phyloP scores from a whole-genome alignment of 768 basidiomycete genomes.

The Mycena vitilis region DNA sequence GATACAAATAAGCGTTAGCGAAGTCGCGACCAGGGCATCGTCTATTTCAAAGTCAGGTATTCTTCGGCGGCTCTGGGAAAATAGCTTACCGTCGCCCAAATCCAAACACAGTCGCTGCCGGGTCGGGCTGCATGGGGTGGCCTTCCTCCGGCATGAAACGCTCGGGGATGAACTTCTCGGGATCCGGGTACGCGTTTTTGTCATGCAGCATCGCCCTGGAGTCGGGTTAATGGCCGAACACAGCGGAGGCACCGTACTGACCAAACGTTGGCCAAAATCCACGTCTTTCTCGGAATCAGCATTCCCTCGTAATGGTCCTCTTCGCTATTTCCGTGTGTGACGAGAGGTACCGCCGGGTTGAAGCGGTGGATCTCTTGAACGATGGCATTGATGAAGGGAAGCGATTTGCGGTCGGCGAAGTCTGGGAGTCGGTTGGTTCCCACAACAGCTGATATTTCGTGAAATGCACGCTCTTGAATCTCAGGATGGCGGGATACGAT shows the following conservation, averaged over 20 bases:
- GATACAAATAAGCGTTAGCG: constrained; percentile 3
- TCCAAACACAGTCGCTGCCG: constrained; percentile 14
- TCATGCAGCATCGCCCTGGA: constrained; percentile 30
- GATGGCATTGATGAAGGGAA: constrained; percentile 43
- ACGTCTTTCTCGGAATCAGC: constrained; percentile 27
- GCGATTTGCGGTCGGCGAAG: constrained; percentile 37
- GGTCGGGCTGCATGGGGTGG: constrained; percentile 5
- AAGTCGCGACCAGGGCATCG: constrained; percentile 23
- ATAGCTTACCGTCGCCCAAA: constrained; percentile 15
- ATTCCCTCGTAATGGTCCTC: constrained; percentile 27
- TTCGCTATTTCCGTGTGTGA: constrained; percentile 23
- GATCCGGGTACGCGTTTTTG: constrained; percentile 8
- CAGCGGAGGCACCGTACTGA: neutral
- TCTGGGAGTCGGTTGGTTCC: constrained; percentile 33
- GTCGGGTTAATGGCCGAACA: neutral
- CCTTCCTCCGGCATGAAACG: constrained; percentile 12
- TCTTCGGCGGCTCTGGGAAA: no score
- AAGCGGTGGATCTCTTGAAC: constrained; percentile 38
- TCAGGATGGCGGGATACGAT: neutral
- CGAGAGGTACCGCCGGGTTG: constrained; percentile 19
- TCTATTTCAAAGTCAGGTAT: no score
- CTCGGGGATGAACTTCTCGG: constrained; percentile 31
- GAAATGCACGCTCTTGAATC: neutral
- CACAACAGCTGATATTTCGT: neutral
- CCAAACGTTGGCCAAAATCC: constrained; percentile 30